Percentiles rank a stretch among this genome's conserved stretches.
These are phyloP conservation scores for Clarireedia hainanense DNA, from an alignment of 2,329 filamentous ascomycete genomes.

Conservation along the genomic window DNA sequence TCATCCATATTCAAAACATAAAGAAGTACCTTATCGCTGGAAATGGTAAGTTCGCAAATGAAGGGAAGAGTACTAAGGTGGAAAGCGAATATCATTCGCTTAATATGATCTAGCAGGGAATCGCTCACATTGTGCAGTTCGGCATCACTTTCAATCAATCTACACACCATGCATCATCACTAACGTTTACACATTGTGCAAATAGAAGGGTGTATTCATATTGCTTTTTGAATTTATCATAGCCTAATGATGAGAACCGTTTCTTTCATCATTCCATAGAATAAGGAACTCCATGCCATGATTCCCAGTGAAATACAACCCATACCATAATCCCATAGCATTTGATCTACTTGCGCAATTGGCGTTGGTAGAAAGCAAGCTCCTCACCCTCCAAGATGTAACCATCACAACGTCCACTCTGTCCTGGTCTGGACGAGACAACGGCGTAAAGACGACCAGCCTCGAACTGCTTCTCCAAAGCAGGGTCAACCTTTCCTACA, in stretches of 20 bases:
- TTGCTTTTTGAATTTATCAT: conserved; percentile 25
- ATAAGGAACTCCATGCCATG: conserved; percentile 28
- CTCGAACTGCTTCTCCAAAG: conserved; percentile 98
- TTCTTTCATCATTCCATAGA: conserved; percentile 18
- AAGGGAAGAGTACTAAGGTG: neutral
- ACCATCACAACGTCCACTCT: conserved; percentile 93
- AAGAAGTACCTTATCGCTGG: too few relatives aligned
- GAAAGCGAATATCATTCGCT: neutral
- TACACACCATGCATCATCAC: too few relatives aligned
- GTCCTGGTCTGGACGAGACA: conserved; percentile 84
- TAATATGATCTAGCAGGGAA: too few relatives aligned
- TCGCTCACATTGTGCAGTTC: too few relatives aligned
- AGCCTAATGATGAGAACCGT: conserved; percentile 17
- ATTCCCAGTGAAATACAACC: conserved; percentile 27
- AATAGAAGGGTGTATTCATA: conserved; percentile 14
- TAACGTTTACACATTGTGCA: too few relatives aligned
- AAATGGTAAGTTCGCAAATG: neutral
- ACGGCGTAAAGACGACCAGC: conserved; percentile 95
- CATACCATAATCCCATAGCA: conserved; percentile 20
- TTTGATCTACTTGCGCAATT: conserved; percentile 85
- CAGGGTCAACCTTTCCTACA: conserved; percentile 83
- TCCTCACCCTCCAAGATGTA: conserved; percentile 99
- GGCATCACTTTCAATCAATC: too few relatives aligned
- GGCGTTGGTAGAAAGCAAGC: conserved; percentile 99
- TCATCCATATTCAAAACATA: neutral